Percentiles rank a stretch among this genome's conserved stretches.
Evolutionary conservation across 345 rosid species (phyloP).

Genomic region (Carallia brachiata): DNA sequence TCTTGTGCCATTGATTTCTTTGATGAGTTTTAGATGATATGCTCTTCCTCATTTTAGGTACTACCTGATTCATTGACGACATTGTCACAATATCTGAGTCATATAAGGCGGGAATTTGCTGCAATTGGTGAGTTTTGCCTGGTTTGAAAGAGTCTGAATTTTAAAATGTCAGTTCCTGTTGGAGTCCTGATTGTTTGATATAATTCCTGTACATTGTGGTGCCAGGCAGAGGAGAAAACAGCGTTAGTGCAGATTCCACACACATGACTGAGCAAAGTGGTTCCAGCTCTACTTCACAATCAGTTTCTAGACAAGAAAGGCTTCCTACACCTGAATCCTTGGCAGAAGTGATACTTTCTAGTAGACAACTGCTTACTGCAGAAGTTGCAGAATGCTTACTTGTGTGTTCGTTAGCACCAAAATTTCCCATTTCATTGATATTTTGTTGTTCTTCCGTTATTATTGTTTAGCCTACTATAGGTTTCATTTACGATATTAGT

Average conservation of each 20-base stretch:
- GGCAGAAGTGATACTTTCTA: constrained; percentile 55
- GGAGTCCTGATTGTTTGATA: constrained; percentile 2
- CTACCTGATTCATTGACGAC: constrained; percentile 69
- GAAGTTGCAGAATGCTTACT: constrained; percentile 57
- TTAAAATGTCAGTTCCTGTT: constrained; percentile 6
- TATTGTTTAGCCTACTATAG: not conserved
- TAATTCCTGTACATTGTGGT: constrained; percentile 20
- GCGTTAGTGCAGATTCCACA: constrained; percentile 27
- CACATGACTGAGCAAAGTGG: constrained; percentile 36
- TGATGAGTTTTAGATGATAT: constrained; percentile 9
- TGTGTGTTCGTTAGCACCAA: constrained; percentile 32
- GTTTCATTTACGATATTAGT: not conserved
- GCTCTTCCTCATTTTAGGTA: constrained; percentile 41
- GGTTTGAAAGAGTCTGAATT: not conserved
- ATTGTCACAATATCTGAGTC: constrained; percentile 55
- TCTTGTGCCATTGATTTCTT: constrained; percentile 5
- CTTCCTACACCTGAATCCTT: constrained; percentile 73
- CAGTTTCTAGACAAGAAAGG: constrained; percentile 36
- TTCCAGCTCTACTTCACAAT: constrained; percentile 28
- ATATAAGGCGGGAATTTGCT: constrained; percentile 46
- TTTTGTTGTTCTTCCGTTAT: not conserved
- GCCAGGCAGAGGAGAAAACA: constrained; percentile 45
- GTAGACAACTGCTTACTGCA: constrained; percentile 56
- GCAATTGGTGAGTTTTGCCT: constrained; percentile 42
- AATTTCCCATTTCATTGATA: constrained; percentile 9